Evolutionary conservation across 805 yeast species (phyloP).

Genomic region (Barnettozyma salicaria): DNA sequence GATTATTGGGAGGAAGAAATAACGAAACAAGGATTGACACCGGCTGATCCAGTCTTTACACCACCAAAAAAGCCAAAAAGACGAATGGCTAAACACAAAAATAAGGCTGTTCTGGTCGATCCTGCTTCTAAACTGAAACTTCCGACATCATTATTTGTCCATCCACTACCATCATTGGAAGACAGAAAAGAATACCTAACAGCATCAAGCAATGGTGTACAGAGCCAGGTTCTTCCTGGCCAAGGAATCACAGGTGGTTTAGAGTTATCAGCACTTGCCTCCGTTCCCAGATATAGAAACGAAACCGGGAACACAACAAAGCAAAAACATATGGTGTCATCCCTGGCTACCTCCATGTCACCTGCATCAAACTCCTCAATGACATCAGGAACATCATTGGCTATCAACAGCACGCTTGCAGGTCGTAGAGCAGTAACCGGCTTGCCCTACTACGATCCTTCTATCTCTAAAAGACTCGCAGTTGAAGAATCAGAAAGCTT

Average conservation of each 20-base stretch:
- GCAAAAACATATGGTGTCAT: constrained; percentile 14
- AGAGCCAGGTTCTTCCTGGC: constrained; percentile 25
- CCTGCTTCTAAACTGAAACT: constrained; percentile 4
- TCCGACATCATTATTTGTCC: constrained; percentile 8
- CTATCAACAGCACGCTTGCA: constrained; percentile 14
- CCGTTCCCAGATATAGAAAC: constrained; percentile 22
- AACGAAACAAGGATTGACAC: constrained; percentile 37
- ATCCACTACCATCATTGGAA: constrained; percentile 23
- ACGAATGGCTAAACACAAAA: constrained; percentile 1
- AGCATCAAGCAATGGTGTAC: constrained; percentile 17
- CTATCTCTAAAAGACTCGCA: constrained; percentile 26
- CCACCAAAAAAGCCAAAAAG: constrained; percentile 15
- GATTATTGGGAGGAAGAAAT: constrained; percentile 51
- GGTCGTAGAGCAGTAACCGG: constrained; percentile 33
- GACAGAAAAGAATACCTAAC: constrained; percentile 23
- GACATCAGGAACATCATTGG: constrained; percentile 23
- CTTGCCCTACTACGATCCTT: constrained; percentile 35
- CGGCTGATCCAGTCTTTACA: constrained; percentile 38
- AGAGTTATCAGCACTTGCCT: constrained; percentile 21
- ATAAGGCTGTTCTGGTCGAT: constrained; percentile 2
- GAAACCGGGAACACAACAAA: constrained; percentile 8
- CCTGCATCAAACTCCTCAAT: constrained; percentile 11
- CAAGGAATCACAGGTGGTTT: constrained; percentile 27
- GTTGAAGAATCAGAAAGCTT: constrained; percentile 32
- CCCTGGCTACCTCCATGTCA: constrained; percentile 11